Percentiles rank a stretch among this genome's conserved stretches.
These are phyloP conservation scores for Podila epigama DNA, from an alignment of 192 early-diverging fungal species.

Conservation along the genomic window DNA sequence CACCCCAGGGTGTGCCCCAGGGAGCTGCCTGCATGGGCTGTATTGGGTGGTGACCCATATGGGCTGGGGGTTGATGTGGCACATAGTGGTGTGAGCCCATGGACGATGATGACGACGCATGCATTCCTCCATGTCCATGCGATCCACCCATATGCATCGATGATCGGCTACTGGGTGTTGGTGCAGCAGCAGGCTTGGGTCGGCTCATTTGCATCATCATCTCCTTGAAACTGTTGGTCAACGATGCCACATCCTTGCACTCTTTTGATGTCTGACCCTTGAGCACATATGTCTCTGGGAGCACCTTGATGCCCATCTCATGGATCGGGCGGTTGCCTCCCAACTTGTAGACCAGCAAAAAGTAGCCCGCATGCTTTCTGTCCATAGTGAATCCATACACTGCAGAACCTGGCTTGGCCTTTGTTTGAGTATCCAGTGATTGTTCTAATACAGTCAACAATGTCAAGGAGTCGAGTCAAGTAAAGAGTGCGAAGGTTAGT, in stretches of 20 bases:
- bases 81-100: constrained; percentile 33
- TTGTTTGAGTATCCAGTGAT: constrained; percentile 54
- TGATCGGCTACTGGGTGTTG: constrained; percentile 16
- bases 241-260: constrained; percentile 75
- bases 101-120: constrained; percentile 1
- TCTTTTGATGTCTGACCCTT: constrained; percentile 71
- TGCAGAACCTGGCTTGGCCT: constrained; percentile 69
- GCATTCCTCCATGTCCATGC: constrained; percentile 7
- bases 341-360: constrained; percentile 81
- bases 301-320: constrained; percentile 78
- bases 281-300: constrained; percentile 79
- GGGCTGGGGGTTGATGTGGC: constrained; percentile 27
- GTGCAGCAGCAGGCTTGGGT: constrained; percentile 23
- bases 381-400: constrained; percentile 84
- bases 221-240: constrained; percentile 76
- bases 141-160: constrained; percentile 12
- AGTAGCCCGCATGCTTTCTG: constrained; percentile 72
- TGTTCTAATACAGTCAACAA: too few species aligned
- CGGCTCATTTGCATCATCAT: constrained; percentile 39
- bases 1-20: constrained; percentile 45
- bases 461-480: too few species aligned
- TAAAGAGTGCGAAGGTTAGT: too few species aligned
- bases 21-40: constrained; percentile 35
- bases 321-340: constrained; percentile 67
- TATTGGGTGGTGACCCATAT: constrained; percentile 12